Conservation (phyloP, 2,329 filamentous ascomycete genomes). For the Dactylellina sp. region DNA sequence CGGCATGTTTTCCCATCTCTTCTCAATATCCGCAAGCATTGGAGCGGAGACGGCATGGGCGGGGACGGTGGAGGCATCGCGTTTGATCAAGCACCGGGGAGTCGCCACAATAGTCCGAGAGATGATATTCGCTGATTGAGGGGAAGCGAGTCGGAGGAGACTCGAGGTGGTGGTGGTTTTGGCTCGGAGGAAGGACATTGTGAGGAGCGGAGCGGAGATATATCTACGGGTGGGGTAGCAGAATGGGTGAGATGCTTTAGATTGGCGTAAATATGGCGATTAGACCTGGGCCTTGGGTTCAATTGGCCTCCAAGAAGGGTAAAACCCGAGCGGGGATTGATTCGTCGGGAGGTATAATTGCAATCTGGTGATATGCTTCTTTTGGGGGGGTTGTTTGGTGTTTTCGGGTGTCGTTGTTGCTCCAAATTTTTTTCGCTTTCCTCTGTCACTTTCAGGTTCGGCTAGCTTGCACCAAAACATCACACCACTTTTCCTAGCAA, state of each 20-base stretch:
- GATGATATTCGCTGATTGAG: slow-evolving; percentile 28
- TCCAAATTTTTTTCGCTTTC: slow-evolving; percentile 29
- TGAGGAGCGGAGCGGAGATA: slow-evolving; percentile 45
- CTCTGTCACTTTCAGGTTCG: slow-evolving; percentile 19
- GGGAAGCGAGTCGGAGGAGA: slow-evolving; percentile 49
- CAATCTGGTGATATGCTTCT: too few species aligned
- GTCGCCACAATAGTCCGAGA: slow-evolving; percentile 36
- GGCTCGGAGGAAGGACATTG: slow-evolving; percentile 57
- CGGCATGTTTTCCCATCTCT: slow-evolving; percentile 98
- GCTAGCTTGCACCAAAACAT: slow-evolving; percentile 31
- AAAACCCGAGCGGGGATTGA: not conserved
- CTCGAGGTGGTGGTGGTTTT: slow-evolving; percentile 41
- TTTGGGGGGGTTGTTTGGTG: too few species aligned
- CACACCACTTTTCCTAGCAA: slow-evolving; percentile 42
- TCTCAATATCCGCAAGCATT: slow-evolving; percentile 97
- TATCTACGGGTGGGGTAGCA: slow-evolving; percentile 27
- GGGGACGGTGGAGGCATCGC: slow-evolving; percentile 46
- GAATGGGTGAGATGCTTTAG: not conserved
- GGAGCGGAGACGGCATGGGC: slow-evolving; percentile 96
- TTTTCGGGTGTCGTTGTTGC: slow-evolving; percentile 43
- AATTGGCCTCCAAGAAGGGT: slow-evolving; percentile 35
- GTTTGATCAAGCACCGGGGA: slow-evolving; percentile 68
- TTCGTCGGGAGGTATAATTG: too few species aligned
- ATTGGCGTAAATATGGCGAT: not conserved
- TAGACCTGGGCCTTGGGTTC: slow-evolving; percentile 21